Percentiles rank a stretch among this genome's conserved stretches.
These are phyloP conservation scores for Colletotrichum sp. DNA, from an alignment of 2,329 filamentous ascomycete genomes.

Conservation along the genomic window DNA sequence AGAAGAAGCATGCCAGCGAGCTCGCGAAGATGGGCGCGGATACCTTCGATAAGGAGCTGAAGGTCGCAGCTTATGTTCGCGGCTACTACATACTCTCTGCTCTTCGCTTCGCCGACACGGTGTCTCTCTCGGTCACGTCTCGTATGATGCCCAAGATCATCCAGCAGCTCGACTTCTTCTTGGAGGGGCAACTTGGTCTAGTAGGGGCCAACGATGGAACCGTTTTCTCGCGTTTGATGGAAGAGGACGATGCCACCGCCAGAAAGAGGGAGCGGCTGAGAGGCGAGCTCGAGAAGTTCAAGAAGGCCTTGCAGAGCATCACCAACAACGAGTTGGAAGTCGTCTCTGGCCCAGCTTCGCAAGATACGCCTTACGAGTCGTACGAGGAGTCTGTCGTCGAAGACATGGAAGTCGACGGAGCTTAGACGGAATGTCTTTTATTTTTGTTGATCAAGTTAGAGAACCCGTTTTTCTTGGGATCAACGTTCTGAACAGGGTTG, in stretches of 20 bases:
- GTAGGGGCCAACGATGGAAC: slow-evolving; percentile 28
- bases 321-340: slow-evolving; percentile 48
- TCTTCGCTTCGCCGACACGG: slow-evolving; percentile 65
- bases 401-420: slow-evolving; percentile 7
- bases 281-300: slow-evolving; percentile 49
- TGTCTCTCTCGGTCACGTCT: slow-evolving; percentile 51
- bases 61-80: slow-evolving; percentile 66
- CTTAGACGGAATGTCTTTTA: neutral
- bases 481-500: neutral
- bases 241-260: slow-evolving; percentile 51
- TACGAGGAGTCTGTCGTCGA: slow-evolving; percentile 7
- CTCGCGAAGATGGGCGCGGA: slow-evolving; percentile 59
- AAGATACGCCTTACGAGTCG: neutral
- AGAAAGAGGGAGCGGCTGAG: slow-evolving; percentile 44
- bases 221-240: slow-evolving; percentile 50
- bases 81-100: slow-evolving; percentile 75
- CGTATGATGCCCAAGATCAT: slow-evolving; percentile 53
- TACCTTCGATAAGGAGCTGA: slow-evolving; percentile 62
- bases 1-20: slow-evolving; percentile 45
- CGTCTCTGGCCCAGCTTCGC: slow-evolving; percentile 11
- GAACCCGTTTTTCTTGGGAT: neutral
- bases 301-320: slow-evolving; percentile 51
- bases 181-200: slow-evolving; percentile 50
- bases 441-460: neutral
- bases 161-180: slow-evolving; percentile 41